Evolutionary conservation across 768 basidiomycete species (phyloP), one percentile per base, ranked within the genome.

Genomic region (Multifurca ochricompacta): DNA sequence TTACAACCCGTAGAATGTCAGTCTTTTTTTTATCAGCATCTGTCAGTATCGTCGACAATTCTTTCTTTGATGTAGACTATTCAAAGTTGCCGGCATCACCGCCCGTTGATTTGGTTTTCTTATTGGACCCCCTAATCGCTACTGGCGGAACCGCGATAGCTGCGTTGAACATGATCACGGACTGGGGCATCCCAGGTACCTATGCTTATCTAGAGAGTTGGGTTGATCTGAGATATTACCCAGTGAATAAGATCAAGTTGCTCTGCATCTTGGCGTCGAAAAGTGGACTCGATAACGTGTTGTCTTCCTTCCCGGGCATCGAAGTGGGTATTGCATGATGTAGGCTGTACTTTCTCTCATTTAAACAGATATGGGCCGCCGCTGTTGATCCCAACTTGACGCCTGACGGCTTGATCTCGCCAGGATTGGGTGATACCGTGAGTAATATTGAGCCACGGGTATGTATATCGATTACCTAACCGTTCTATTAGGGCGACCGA

Each of bases 131-230:
- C 16, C 71, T 97, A 30, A 84, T 97, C 63, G 95, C 95, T 0
- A 97, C 95, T 3, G 95, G 93, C 48, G 89, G 91, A 10, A 97
- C 95, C 4, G 91, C 89, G 2, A 77, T 79, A 58, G 93, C 95
- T 16, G 94, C 94, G 8, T 67, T 97, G 51, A 64, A 77, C 47
- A 97, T 96, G 91, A 76, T 95, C 48, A 62, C 75, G 2, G 91
- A 91, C 50, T 91, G 88, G 89, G 88, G 89, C 27, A 76, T 90
- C 61, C 74, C 83, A 14, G 54, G 89, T 87, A 60, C 59, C 77
- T 56, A 19, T 14, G 1, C 14, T 5, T 25, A 45, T 47, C 32
- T 32, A 25, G 37, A 18, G 45, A 5, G 31, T 21, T 32, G 14
- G 6, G 31, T 42, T 4, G 23, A 36, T 37, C 21, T 27, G 39